Conservation (phyloP, 2,329 filamentous ascomycete species). For the Exophiala bonariae region DNA sequence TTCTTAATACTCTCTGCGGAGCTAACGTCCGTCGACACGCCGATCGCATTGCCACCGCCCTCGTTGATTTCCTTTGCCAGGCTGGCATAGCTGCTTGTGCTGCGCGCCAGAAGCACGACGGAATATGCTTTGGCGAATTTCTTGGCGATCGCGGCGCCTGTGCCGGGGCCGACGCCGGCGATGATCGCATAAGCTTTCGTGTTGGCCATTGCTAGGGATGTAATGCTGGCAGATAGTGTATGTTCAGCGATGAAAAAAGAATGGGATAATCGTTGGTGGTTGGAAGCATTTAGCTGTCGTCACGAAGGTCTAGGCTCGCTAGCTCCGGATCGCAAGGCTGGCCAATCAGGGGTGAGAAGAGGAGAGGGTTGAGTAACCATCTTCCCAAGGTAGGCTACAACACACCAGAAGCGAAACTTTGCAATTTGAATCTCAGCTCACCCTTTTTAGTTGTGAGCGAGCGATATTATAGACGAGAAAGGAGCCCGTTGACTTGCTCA, state of each 20-base stretch:
- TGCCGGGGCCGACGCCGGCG: constrained; percentile 46
- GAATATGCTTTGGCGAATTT: constrained; percentile 67
- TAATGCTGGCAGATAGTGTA: background rate
- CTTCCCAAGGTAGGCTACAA: too few relatives aligned
- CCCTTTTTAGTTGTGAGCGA: too few relatives aligned
- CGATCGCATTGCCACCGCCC: constrained; percentile 67
- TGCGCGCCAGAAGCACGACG: constrained; percentile 73
- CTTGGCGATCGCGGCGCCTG: constrained; percentile 44
- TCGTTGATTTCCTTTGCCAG: constrained; percentile 69
- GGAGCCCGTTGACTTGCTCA: too few relatives aligned
- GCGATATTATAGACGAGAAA: too few relatives aligned
- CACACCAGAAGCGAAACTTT: too few relatives aligned
- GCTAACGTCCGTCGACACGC: constrained; percentile 66
- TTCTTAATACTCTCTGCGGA: constrained; percentile 48
- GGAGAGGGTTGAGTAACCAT: too few relatives aligned
- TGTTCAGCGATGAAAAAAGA: background rate
- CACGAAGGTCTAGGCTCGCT: too few relatives aligned
- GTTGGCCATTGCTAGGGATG: constrained; percentile 2
- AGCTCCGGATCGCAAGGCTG: too few relatives aligned
- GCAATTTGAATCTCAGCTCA: too few relatives aligned
- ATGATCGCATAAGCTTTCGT: constrained; percentile 39
- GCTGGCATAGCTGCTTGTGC: constrained; percentile 63
- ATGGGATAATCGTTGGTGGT: too few relatives aligned
- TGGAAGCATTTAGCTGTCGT: too few relatives aligned
- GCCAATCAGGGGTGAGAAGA: too few relatives aligned